Base-by-base conservation (phyloP, 768 basidiomycete species). In the Saitozyma podzolica region DNA sequence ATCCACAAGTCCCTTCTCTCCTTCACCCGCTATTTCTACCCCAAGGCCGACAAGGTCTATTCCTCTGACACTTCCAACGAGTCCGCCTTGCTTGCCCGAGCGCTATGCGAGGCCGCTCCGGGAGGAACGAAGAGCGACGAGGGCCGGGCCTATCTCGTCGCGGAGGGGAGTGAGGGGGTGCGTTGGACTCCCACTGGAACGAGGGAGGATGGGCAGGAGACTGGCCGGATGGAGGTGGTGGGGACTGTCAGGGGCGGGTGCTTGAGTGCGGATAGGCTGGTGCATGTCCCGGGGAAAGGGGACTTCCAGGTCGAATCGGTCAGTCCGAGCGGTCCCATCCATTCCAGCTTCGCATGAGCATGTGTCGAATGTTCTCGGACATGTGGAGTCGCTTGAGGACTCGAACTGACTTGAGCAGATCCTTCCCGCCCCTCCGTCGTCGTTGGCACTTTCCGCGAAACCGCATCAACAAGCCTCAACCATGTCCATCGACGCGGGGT, bases 11-110 rank as follows among this genome's bases (percentile, higher is more conserved):
- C 92, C 0, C 83, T 97, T 6, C 84, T 95, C 9, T 96, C 93
- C 9, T 99, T 97, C 82, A 87, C 94, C 61, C 88, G 88, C 66
- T 97, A 97, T 80, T 99, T 98, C 79, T 90, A 91, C 63, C 95
- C 95, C 2, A 83, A 84, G 20, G 89, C 93, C 71, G 81, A 84
- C 8, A 84, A 88, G 41, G 83, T 98, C 0, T 89, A 87, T 72
- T 91, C 93, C 79, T 92, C 51, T 47, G 65, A 76, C 59, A 64
- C 74, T 29, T 50, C 66, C 53, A 51, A 58, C 57, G 65, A 66
- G 61, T 40, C 64, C 0, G 61, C 64, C 13, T 41, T 76, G 66
- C 86, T 89, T 1, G 70, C 93, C 43, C 85, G 95, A 40, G 83
- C 87, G 8, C 74, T 98, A 17, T 89, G 90, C 43, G 94, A 97